Percentiles rank a stretch among this genome's conserved stretches.
Conservation (phyloP, 768 basidiomycete species). For the Tylopilus felleus region DNA sequence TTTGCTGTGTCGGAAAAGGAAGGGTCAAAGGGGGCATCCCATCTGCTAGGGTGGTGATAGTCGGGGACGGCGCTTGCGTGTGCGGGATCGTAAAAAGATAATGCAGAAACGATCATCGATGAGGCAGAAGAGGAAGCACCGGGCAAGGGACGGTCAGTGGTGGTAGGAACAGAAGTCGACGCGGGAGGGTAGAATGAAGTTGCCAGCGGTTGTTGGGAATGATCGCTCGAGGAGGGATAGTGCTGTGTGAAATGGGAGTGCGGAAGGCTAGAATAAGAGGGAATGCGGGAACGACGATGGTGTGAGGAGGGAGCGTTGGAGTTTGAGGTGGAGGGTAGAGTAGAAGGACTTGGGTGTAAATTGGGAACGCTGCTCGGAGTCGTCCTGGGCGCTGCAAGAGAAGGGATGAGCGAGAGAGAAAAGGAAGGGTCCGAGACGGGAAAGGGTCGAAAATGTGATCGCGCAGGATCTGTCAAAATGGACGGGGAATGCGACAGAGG, state of each 20-base stretch:
- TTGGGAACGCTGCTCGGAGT: neutral
- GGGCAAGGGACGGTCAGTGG: neutral
- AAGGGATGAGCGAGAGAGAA: conserved; percentile 4
- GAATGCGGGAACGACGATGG: neutral
- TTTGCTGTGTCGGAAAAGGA: conserved; percentile 4
- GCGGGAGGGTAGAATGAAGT: conserved; percentile 1
- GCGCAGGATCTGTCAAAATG: conserved; percentile 9
- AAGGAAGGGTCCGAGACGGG: neutral
- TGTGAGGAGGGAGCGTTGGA: neutral
- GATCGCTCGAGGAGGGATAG: neutral
- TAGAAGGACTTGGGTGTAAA: neutral
- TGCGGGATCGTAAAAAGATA: conserved; percentile 53
- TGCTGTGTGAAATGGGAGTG: neutral
- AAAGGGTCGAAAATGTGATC: conserved; percentile 6
- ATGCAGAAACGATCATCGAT: conserved; percentile 52
- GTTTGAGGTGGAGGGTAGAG: neutral
- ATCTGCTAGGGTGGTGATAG: conserved; percentile 43
- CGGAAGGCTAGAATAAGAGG: neutral
- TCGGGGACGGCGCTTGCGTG: conserved; percentile 33
- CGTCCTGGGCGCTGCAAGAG: conserved; percentile 8
- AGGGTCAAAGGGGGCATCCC: conserved; percentile 16
- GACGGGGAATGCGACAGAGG: conserved; percentile 8
- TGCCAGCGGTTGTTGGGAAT: neutral
- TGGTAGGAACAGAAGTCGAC: neutral
- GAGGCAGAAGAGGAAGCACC: conserved; percentile 1